phyloP scores from a whole-genome alignment of 345 rosid species.

The Sisymbrium irio region DNA sequence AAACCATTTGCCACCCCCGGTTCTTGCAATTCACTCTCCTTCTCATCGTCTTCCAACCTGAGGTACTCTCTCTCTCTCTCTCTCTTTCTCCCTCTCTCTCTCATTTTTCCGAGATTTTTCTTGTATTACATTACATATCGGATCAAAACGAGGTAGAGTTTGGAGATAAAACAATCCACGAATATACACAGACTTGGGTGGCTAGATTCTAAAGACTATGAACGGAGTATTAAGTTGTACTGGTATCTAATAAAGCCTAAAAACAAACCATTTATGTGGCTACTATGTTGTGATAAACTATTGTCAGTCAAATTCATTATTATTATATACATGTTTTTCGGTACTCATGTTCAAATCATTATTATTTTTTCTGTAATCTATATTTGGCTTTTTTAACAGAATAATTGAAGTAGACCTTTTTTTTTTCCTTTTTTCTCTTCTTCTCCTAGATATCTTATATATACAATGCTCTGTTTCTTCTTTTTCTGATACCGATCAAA shows the following conservation, averaged over 20 bases:
- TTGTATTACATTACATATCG: not conserved
- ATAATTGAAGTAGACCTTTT: not conserved
- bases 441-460: not conserved
- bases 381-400: not conserved
- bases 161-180: not conserved
- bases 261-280: not conserved
- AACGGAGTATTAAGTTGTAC: not conserved
- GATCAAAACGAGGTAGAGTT: not conserved
- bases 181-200: not conserved
- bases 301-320: not conserved
- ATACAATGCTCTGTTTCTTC: not conserved
- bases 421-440: too few species aligned
- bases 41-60: not conserved
- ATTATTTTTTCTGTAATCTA: too few species aligned
- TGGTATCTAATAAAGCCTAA: not conserved
- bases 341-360: too few species aligned
- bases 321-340: too few species aligned
- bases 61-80: not conserved
- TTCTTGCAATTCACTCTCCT: not conserved
- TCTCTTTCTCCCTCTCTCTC: not conserved
- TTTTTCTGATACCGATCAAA: not conserved
- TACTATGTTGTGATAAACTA: not conserved
- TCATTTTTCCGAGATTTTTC: not conserved
- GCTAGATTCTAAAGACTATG: not conserved
- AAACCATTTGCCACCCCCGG: not conserved